A percentile compares a stretch with the other conserved stretches of the same genome.
Evolutionary conservation across 176 grass and related monocot genomes (phyloP).

Genomic region (Avena eriantha): DNA sequence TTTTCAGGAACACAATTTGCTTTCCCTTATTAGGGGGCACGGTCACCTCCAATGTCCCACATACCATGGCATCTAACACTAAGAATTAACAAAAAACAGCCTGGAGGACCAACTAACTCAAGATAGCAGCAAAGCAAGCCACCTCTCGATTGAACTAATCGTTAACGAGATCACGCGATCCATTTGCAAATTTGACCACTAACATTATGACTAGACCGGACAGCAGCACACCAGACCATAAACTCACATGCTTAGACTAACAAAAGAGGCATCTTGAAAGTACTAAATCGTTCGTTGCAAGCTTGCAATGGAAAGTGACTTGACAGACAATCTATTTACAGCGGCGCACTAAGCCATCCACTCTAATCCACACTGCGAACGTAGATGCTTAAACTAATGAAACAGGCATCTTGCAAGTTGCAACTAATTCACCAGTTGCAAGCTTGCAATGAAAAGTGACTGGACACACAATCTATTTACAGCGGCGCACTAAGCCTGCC

Average conservation of each 20-base stretch:
- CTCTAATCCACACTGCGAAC: slow-evolving; percentile 4
- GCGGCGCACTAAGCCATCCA: background rate
- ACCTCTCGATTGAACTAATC: background rate
- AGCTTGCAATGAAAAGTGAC: background rate
- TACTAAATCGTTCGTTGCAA: background rate
- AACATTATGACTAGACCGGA: background rate
- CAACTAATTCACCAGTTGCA: background rate
- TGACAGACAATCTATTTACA: background rate
- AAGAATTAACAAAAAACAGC: slow-evolving; percentile 7
- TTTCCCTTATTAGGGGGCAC: background rate
- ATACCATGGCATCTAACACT: background rate
- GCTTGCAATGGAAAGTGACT: background rate
- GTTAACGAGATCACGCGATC: background rate
- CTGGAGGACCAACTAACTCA: background rate
- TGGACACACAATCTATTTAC: background rate
- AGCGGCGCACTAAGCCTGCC: background rate
- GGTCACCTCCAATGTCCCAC: background rate
- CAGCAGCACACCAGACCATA: background rate
- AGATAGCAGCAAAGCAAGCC: slow-evolving; percentile 22
- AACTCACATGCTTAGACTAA: background rate
- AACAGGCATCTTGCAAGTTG: background rate
- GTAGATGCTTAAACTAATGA: no score
- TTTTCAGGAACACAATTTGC: background rate
- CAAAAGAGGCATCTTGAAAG: background rate
- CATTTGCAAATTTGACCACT: background rate